Evolutionary conservation across 192 early-diverging fungal species (phyloP), one percentile per base, ranked within the genome.

Genomic region (Coemansia umbellata): DNA sequence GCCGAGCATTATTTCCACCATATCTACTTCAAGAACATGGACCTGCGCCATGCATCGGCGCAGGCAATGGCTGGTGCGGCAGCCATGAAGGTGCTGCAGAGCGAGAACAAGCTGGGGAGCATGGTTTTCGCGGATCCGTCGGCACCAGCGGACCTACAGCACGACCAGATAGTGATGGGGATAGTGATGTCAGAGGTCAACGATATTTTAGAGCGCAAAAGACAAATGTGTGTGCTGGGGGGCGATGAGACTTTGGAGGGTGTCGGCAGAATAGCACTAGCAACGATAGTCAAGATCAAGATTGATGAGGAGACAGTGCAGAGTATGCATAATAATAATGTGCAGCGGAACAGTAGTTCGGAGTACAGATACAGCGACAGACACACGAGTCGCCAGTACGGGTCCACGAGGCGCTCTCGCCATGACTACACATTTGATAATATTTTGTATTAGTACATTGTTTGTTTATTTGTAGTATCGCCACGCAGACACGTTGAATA

Each of bases 221-320:
- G 52, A 4, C 47, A 61, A 5, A 27, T 36, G 10, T 42, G 41
- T 4, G 37, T 8, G 37, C 31, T 74, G 19, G 41, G 33, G 10
- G 39, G 40, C 9, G 60, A 60, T 11, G 65, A 74, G n/a, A 63
- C 40, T 1, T 44, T 74, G 27, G 59, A 63, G 47, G 55, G 53
- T 23, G 39, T 74, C 1, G 71, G 63, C 8, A 58, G 40, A 2
- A 63, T 74, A 15, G 64, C 71, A 1, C 17, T 74, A 47, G 71
- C 71, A 9, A 67, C 71, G 9, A 33, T 74, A 11, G 59, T 66
- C 55, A 63, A 67, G 60, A 74, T 74, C 43, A 74, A 66, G 44
- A 48, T 54, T 17, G 64, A 67, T 30, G 60, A 67, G 57, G n/a
- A n/a, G n/a, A n/a, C n/a, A n/a, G n/a, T n/a, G n/a, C n/a, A n/a